These are phyloP conservation scores for Calonectria hawksworthii DNA, from an alignment of 2,329 filamentous ascomycete species.

Conservation along the genomic window DNA sequence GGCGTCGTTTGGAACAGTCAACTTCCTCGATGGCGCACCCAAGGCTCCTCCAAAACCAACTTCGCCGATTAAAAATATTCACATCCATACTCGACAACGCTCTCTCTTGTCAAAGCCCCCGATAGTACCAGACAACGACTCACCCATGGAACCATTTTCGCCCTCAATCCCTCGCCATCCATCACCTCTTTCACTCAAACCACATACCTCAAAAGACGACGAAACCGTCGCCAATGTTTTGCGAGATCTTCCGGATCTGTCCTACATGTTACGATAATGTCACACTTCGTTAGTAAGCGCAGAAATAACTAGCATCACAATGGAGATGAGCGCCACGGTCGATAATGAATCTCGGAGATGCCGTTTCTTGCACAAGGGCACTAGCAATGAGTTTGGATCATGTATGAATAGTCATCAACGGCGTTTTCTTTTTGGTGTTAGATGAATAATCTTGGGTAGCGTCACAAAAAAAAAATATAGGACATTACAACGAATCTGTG, in stretches of 20 bases:
- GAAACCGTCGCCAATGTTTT: constrained; percentile 53
- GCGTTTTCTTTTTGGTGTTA: constrained; percentile 12
- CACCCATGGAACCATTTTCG: constrained; percentile 18
- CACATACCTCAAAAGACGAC: constrained; percentile 45
- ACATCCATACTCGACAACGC: constrained; percentile 13
- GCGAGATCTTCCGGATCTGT: constrained; percentile 57
- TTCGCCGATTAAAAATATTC: constrained; percentile 20
- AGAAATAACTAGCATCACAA: background rate
- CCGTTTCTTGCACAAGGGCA: constrained; percentile 22
- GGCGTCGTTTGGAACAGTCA: constrained; percentile 39
- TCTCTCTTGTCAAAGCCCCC: constrained; percentile 21
- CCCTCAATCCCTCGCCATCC: constrained; percentile 11
- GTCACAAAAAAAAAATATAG: background rate
- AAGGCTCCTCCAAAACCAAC: constrained; percentile 27
- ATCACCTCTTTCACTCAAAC: constrained; percentile 18
- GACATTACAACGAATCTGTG: background rate
- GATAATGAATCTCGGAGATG: constrained; percentile 10
- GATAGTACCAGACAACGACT: constrained; percentile 13
- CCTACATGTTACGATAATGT: constrained; percentile 60
- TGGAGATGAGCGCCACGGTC: constrained; percentile 17
- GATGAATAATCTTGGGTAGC: background rate
- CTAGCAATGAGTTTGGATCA: background rate
- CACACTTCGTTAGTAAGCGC: constrained; percentile 25
- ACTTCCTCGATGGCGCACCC: constrained; percentile 30
- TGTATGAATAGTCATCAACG: constrained; percentile 6